phyloP scores from a whole-genome alignment of 345 rosid species.

The Balakata baccata region DNA sequence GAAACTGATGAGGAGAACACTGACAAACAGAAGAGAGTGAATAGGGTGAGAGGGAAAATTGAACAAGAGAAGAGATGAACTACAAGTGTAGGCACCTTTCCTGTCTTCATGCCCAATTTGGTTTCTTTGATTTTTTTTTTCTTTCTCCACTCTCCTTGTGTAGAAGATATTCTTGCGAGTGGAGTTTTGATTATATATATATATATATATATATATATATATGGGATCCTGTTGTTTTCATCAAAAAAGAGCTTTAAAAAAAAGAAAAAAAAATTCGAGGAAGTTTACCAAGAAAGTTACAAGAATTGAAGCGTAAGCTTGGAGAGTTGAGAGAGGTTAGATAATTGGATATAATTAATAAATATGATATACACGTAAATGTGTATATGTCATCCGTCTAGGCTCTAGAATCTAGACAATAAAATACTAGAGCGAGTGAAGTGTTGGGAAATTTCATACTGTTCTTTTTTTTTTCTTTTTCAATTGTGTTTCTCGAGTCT shows the following conservation, averaged over 20 bases:
- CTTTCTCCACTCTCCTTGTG: not conserved
- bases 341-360: not conserved
- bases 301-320: not conserved
- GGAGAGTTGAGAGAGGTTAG: not conserved
- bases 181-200: not conserved
- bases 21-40: conserved; percentile 10
- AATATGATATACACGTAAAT: not conserved
- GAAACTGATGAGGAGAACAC: conserved; percentile 1
- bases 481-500: not conserved
- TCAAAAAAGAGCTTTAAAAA: not conserved
- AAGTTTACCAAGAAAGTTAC: conserved; percentile 7
- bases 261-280: not conserved
- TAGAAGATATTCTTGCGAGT: not conserved
- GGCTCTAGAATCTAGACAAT: not conserved
- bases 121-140: not conserved
- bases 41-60: not conserved
- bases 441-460: not conserved
- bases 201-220: not conserved
- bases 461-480: too few species aligned
- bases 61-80: not conserved
- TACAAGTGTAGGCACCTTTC: not conserved
- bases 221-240: too few species aligned
- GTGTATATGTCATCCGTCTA: not conserved
- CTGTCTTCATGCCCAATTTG: not conserved
- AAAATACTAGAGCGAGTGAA: not conserved